Evolutionary conservation across 495 filamentous ascomycete species (phyloP), one percentile per base, ranked within the genome.

Genomic region (Xylaria acuta): DNA sequence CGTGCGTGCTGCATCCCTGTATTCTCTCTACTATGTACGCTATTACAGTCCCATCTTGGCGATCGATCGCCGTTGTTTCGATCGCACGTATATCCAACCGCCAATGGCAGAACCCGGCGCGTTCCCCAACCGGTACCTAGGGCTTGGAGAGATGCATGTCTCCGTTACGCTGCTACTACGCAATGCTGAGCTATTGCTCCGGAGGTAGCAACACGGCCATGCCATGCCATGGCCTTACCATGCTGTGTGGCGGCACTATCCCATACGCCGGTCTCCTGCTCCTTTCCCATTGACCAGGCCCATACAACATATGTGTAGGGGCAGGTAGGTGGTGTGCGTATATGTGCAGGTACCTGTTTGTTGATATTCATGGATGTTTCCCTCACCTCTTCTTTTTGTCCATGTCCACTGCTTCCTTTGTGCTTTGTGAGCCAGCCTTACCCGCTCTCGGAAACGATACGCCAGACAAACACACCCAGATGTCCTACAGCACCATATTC

Each of bases 121-220:
- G 58, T 36, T 11, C 58, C 38, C 34, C 58, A 22, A 38, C 18
- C 38, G 32, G 16, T 5, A 60, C 36, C 7, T 7, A 38, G 36
- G 7, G 27, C 49, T 53, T 36, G 8, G 32, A 60, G 25, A 22
- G 7, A 25, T 38, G 18, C 58, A 22, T 54, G 49, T 34, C 64
- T 45, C 8, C 11, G 45, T 38, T 38, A 49, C 32, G 40, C 40
- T 45, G 22, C 32, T n/a, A 30, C 56, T 56, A 41, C 65, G 53
- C 65, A 67, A 38, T 53, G 5, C 65, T 67, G 65, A 67, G 65
- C 34, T 56, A 38, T 54, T 67, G 65, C 65, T 67, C 64, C 65
- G 65, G 36, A 27, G 49, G 32, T 22, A 38, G 20, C 20, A 38
- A 38, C 30, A 27, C 30, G 25, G 53, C 53, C 14, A 58, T 18